phyloP scores from a whole-genome alignment of 805 yeast genomes.

The Yarrowia keelungensis region DNA sequence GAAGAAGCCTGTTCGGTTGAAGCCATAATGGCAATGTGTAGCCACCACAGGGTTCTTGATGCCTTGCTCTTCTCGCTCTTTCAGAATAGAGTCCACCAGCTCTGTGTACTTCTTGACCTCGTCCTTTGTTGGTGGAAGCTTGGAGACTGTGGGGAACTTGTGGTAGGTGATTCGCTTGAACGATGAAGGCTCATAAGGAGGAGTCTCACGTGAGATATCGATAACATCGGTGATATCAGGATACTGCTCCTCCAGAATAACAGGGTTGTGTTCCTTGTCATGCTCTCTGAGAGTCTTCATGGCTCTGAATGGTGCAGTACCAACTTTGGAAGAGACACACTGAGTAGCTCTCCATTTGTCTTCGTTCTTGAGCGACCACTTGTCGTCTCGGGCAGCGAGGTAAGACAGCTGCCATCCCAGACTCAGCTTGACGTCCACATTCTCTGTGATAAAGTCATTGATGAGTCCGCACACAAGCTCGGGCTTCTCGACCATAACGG shows the following conservation, averaged over 20 bases:
- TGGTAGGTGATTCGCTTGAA: conserved; percentile 63
- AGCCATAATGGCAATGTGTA: conserved; percentile 84
- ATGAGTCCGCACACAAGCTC: conserved; percentile 68
- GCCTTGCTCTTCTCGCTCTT: conserved; percentile 43
- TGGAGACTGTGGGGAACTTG: conserved; percentile 79
- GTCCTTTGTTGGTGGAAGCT: conserved; percentile 70
- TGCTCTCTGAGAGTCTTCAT: conserved; percentile 77
- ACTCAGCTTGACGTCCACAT: conserved; percentile 61
- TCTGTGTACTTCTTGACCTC: conserved; percentile 65
- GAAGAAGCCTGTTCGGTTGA: conserved; percentile 77
- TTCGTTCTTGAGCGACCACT: conserved; percentile 82
- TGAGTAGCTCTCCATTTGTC: conserved; percentile 69
- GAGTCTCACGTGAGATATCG: conserved; percentile 69
- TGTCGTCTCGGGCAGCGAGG: conserved; percentile 60
- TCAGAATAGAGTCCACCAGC: conserved; percentile 58
- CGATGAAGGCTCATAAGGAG: conserved; percentile 70
- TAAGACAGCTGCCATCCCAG: conserved; percentile 75
- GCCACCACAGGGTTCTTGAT: conserved; percentile 55
- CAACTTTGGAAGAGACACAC: conserved; percentile 52
- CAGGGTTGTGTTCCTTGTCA: conserved; percentile 67
- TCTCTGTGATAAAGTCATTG: conserved; percentile 60
- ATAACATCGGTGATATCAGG: conserved; percentile 64
- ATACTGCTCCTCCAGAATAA: conserved; percentile 57
- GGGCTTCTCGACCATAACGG: conserved; percentile 67
- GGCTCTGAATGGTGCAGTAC: conserved; percentile 62